Percentiles rank a stretch among this genome's conserved stretches.
phyloP scores from a whole-genome alignment of 768 basidiomycete species.

The Boletales sp. region DNA sequence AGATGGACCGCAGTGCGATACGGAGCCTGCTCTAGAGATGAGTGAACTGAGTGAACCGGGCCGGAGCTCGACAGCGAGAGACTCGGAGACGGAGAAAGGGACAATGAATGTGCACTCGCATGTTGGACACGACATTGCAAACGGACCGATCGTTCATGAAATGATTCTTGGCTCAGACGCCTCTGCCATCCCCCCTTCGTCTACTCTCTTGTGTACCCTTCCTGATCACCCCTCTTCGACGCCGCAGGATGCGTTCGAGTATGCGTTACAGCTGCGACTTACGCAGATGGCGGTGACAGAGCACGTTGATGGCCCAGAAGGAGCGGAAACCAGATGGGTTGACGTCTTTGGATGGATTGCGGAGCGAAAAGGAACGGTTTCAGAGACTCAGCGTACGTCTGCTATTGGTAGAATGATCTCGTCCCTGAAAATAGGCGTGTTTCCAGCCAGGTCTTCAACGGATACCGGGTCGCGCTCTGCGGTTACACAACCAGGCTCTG shows the following conservation, averaged over 20 bases:
- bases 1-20: slow-evolving; percentile 30
- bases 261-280: slow-evolving; percentile 81
- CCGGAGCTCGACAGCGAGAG: slow-evolving; percentile 1
- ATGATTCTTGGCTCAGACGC: slow-evolving; percentile 30
- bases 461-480: slow-evolving; percentile 29
- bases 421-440: background rate
- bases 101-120: background rate
- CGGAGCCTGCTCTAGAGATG: slow-evolving; percentile 13
- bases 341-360: slow-evolving; percentile 88
- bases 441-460: slow-evolving; percentile 27
- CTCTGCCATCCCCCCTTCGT: slow-evolving; percentile 37
- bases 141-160: slow-evolving; percentile 11
- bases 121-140: background rate
- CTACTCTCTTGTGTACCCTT: slow-evolving; percentile 40
- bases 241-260: slow-evolving; percentile 62
- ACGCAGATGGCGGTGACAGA: slow-evolving; percentile 81
- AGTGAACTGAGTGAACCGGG: slow-evolving; percentile 1
- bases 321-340: slow-evolving; percentile 75
- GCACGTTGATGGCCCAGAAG: slow-evolving; percentile 79
- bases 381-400: slow-evolving; percentile 26
- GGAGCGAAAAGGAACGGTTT: slow-evolving; percentile 41
- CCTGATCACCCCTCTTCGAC: slow-evolving; percentile 50
- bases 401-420: background rate
- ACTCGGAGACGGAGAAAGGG: slow-evolving; percentile 13
- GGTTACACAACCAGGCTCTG: slow-evolving; percentile 17